Evolutionary conservation across 2,329 filamentous ascomycete genomes (phyloP).

Genomic region (Pseudocercospora fuligena): DNA sequence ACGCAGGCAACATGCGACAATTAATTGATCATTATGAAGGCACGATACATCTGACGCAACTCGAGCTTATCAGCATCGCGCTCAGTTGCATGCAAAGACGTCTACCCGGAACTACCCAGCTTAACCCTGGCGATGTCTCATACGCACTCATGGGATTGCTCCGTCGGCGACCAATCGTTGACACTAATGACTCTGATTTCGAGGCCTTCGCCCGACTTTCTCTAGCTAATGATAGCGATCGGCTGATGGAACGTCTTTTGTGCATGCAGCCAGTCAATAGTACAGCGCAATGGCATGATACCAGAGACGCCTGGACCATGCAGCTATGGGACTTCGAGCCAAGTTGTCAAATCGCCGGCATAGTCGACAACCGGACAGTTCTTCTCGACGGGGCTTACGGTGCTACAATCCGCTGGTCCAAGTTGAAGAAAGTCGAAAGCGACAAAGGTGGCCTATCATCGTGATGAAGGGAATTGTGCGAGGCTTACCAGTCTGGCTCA

Average conservation of each 20-base stretch:
- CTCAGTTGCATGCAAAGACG: not conserved
- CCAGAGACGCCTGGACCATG: not conserved
- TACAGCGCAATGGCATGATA: not conserved
- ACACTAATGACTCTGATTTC: conserved; percentile 4
- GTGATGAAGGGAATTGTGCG: not conserved
- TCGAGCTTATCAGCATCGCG: conserved; percentile 12
- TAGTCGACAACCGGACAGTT: not conserved
- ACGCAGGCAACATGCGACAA: not conserved
- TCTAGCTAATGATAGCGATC: not conserved
- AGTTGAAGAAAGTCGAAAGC: not conserved
- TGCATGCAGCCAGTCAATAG: not conserved
- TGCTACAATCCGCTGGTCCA: conserved; percentile 11
- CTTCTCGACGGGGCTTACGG: conserved; percentile 5
- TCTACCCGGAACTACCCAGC: not conserved
- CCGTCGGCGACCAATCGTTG: conserved; percentile 1
- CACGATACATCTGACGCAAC: conserved; percentile 7
- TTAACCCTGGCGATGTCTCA: not conserved
- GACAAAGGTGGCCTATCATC: not conserved
- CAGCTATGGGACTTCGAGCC: conserved; percentile 2
- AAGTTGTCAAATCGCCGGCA: not conserved
- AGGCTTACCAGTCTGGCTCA: too few species aligned
- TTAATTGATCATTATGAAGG: conserved; percentile 9
- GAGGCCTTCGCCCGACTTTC: conserved; percentile 8
- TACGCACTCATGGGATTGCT: conserved; percentile 8
- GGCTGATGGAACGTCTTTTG: conserved; percentile 1